These are phyloP conservation scores for Piromyces finnis DNA, from an alignment of 192 early-diverging fungal genomes.

Conservation along the genomic window DNA sequence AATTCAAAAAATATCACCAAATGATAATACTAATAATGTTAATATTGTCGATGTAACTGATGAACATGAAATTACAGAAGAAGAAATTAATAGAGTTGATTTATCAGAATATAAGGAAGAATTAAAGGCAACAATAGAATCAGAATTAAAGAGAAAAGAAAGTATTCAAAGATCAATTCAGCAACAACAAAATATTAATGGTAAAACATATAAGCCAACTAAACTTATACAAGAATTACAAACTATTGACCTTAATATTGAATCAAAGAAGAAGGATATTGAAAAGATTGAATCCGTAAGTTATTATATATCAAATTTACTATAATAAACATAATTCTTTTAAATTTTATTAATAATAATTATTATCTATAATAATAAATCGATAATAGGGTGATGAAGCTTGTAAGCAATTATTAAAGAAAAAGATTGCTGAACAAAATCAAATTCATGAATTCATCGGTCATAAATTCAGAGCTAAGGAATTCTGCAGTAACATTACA, in stretches of 20 bases:
- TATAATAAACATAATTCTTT: too few species aligned
- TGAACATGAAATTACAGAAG: not conserved
- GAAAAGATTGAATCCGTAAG: not conserved
- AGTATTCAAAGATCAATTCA: not conserved
- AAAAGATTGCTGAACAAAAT: not conserved
- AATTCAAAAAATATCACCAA: not conserved
- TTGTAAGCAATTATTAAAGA: not conserved
- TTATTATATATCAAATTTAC: too few species aligned
- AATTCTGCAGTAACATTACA: not conserved
- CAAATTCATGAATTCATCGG: not conserved
- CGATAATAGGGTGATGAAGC: not conserved
- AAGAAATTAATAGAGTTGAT: not conserved
- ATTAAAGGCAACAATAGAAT: not conserved
- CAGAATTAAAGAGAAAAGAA: not conserved
- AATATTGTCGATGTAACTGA: not conserved
- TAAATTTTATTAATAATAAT: too few species aligned
- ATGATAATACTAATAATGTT: not conserved
- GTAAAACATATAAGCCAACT: not conserved
- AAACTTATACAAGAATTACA: not conserved
- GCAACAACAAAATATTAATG: not conserved
- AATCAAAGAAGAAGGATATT: not conserved
- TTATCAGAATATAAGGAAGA: not conserved
- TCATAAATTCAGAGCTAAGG: not conserved
- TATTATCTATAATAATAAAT: not conserved
- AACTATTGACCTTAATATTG: not conserved